phyloP scores from a whole-genome alignment of 1,284 basidiomycete species.

The Melampsora americana region DNA sequence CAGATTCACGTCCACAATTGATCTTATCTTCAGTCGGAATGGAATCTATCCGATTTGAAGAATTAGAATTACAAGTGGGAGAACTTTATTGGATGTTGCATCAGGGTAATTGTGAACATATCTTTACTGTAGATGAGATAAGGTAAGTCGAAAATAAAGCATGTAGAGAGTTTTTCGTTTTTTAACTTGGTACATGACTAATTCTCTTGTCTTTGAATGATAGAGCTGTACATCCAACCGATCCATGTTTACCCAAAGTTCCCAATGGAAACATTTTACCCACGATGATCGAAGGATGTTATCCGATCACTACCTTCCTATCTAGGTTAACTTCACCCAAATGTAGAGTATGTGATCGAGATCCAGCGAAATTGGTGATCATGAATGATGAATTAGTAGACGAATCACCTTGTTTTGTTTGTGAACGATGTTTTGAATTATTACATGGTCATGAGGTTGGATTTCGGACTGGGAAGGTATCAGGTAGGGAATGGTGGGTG shows the following conservation, averaged over 20 bases:
- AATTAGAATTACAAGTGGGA: conserved; percentile 59
- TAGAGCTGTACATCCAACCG: conserved; percentile 33
- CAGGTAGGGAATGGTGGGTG: conserved; percentile 26
- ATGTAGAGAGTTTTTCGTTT: not conserved
- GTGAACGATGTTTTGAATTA: conserved; percentile 66
- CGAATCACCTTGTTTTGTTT: conserved; percentile 70
- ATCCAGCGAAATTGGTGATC: conserved; percentile 66
- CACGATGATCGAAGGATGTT: conserved; percentile 15
- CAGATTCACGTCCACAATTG: not conserved
- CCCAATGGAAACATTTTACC: not conserved
- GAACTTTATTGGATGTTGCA: conserved; percentile 77
- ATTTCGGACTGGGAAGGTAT: conserved; percentile 9
- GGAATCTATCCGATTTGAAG: conserved; percentile 27
- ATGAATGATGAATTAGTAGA: conserved; percentile 68
- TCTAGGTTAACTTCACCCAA: conserved; percentile 49
- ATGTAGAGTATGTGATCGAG: conserved; percentile 67
- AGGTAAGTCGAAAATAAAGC: conserved; percentile 58
- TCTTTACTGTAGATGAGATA: conserved; percentile 68
- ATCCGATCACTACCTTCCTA: conserved; percentile 48
- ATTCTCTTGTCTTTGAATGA: not conserved
- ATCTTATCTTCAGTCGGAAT: conserved; percentile 6
- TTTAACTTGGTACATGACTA: not conserved
- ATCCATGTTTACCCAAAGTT: not conserved
- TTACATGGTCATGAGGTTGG: conserved; percentile 60
- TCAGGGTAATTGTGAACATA: conserved; percentile 74